phyloP scores from a whole-genome alignment of 2,329 filamentous ascomycete species.

The Apiospora sp. region DNA sequence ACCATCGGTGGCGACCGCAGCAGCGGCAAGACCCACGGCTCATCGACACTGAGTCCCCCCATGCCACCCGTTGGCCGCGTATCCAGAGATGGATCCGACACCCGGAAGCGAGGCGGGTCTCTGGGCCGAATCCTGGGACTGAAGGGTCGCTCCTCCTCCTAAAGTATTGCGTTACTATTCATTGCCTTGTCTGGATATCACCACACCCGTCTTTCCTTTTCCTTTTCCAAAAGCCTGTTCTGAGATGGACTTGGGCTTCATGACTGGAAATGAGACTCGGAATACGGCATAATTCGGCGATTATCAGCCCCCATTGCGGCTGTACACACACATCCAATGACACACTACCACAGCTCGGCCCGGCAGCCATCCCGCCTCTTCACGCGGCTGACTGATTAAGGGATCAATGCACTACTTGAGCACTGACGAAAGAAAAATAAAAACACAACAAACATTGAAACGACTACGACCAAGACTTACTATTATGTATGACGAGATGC shows the following conservation, averaged over 20 bases:
- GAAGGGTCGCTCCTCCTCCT: conserved; percentile 30
- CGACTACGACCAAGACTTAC: background rate
- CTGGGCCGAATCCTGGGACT: conserved; percentile 40
- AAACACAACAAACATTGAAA: conserved; percentile 4
- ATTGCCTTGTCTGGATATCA: background rate
- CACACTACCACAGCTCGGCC: background rate
- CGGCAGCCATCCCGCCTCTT: background rate
- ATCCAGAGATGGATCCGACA: conserved; percentile 24
- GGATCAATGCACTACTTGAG: background rate
- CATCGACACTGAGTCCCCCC: conserved; percentile 26
- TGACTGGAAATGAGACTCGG: background rate
- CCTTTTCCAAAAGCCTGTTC: background rate
- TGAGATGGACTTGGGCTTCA: background rate
- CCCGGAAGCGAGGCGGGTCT: conserved; percentile 39
- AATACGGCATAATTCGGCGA: background rate
- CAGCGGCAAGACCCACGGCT: conserved; percentile 2
- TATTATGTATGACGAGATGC: background rate
- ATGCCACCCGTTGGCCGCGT: background rate
- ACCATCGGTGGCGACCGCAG: conserved; percentile 30
- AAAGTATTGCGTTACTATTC: background rate
- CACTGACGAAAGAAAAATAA: background rate
- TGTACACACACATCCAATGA: background rate
- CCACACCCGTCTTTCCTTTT: background rate
- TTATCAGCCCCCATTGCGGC: background rate
- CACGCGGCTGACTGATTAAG: background rate